These are phyloP conservation scores for Nigrospora oryzae DNA, from an alignment of 2,329 filamentous ascomycete species.

Conservation along the genomic window DNA sequence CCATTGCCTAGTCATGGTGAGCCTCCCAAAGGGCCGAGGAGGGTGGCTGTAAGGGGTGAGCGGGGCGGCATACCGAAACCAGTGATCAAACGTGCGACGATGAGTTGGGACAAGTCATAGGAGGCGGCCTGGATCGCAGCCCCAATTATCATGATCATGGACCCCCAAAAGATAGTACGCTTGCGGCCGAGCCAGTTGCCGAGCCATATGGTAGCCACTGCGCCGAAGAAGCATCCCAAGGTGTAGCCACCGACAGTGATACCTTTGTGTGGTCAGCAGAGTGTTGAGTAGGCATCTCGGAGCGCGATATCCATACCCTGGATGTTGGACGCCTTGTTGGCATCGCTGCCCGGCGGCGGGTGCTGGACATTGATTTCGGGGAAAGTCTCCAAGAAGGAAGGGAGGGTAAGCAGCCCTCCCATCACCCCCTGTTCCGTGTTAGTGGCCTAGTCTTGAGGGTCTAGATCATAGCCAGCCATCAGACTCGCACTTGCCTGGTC, in stretches of 20 bases:
- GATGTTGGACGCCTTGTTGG: conserved; percentile 5
- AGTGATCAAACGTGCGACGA: conserved; percentile 6
- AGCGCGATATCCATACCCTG: conserved; percentile 1
- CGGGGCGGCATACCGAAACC: background rate
- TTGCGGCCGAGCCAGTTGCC: conserved; percentile 7
- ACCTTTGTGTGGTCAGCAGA: background rate
- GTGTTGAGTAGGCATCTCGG: background rate
- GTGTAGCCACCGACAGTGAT: conserved; percentile 9
- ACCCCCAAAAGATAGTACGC: conserved; percentile 5
- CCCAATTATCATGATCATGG: conserved; percentile 7
- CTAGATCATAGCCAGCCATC: too few species aligned
- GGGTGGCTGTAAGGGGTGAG: background rate
- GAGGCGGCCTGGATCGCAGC: conserved; percentile 6
- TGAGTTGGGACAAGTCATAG: conserved; percentile 5
- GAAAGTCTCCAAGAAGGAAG: conserved; percentile 4
- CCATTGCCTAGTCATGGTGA: background rate
- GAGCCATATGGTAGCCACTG: conserved; percentile 7
- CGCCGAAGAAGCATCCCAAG: conserved; percentile 8
- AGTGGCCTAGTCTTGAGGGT: too few species aligned
- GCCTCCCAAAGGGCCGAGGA: background rate
- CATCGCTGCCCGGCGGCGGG: conserved; percentile 5
- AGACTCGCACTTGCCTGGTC: conserved; percentile 3
- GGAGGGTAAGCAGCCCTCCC: too few species aligned
- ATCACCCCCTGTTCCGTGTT: too few species aligned
- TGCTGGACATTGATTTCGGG: conserved; percentile 5